Base-by-base conservation (phyloP, 306 rosid genomes). In the Hippophae gyantsensis region DNA sequence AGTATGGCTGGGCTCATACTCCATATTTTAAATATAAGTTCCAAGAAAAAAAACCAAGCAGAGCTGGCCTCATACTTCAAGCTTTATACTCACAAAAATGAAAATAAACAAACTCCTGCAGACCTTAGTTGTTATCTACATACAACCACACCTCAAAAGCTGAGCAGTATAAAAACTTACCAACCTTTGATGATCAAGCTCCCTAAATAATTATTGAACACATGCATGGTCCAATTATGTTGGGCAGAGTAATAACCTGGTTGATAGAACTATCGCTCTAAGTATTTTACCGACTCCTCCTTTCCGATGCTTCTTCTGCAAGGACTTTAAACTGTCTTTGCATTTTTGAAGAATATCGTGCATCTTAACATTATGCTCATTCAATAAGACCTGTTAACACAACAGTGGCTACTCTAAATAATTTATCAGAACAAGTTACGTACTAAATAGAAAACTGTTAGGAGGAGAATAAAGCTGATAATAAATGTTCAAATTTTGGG, bases 311-410 rank as follows among this genome's bases (percentile, higher is more conserved):
- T 76, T 88, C 80, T 67, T 77, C 54, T 55, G 61, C 61, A 74
- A 78, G 4, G 86, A 78, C 58, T 62, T 61, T 50, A 92, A 57
- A 65, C 70, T 78, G 6, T 83, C 93, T 53, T 63, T 58, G 62
- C 99, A 92, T 76, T 75, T 83, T 48, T 66, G 78, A 58, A 59
- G 74, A 61, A 92, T 75, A 23, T 83, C 83, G 9, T 57, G 44
- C 79, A 80, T 62, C 48, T 63, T 52, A 56, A 86, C 63, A 66
- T 78, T 78, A 68, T 69, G 64, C 70, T 85, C 80, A 61, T 61
- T 74, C 69, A 92, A 75, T 68, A 74, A 60, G 62, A 14, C 52
- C 99, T 92, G 79, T 65, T 74, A 76, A 74, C 66, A 75, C 64
- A 49, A 58, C 52, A 57, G 43, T 8, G 7, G 65, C 71, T 52